Conservation (phyloP, 2,329 filamentous ascomycete genomes). For the Cercospora sesami region DNA sequence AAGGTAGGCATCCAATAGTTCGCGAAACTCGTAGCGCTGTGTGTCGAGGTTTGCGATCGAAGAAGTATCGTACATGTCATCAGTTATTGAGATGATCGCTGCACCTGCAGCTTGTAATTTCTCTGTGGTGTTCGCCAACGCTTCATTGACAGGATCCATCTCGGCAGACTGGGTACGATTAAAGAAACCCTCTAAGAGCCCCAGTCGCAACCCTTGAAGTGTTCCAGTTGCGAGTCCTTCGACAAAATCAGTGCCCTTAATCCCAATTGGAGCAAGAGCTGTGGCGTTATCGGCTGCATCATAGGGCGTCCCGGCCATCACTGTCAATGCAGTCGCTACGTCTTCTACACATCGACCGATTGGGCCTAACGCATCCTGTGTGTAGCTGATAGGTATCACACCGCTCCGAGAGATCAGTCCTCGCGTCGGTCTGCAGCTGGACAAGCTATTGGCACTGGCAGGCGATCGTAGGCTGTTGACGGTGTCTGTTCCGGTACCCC, state of each 20-base stretch:
- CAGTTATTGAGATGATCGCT: constrained; percentile 53
- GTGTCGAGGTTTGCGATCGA: constrained; percentile 55
- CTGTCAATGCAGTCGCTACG: constrained; percentile 36
- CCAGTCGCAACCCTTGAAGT: constrained; percentile 49
- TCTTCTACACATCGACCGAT: constrained; percentile 38
- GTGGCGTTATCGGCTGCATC: constrained; percentile 57
- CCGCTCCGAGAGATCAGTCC: constrained; percentile 35
- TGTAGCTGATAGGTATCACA: constrained; percentile 39
- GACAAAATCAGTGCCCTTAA: constrained; percentile 51
- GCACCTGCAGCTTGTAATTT: constrained; percentile 52
- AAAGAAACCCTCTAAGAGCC: constrained; percentile 59
- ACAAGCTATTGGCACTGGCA: constrained; percentile 61
- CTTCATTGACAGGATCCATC: constrained; percentile 58
- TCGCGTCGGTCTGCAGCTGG: constrained; percentile 56
- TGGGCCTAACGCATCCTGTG: constrained; percentile 38
- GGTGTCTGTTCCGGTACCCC: constrained; percentile 42
- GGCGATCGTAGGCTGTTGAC: constrained; percentile 64
- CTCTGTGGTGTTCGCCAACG: constrained; percentile 52
- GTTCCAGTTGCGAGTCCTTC: constrained; percentile 39
- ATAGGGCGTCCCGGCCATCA: constrained; percentile 51
- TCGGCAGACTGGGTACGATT: constrained; percentile 55
- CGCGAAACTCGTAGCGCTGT: constrained; percentile 61
- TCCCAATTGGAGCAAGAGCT: constrained; percentile 47
- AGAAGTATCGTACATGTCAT: constrained; percentile 54
- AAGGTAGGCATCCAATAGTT: constrained; percentile 59